Base-by-base conservation (phyloP, 208 protist genomes). In the Lotmaria passim region DNA sequence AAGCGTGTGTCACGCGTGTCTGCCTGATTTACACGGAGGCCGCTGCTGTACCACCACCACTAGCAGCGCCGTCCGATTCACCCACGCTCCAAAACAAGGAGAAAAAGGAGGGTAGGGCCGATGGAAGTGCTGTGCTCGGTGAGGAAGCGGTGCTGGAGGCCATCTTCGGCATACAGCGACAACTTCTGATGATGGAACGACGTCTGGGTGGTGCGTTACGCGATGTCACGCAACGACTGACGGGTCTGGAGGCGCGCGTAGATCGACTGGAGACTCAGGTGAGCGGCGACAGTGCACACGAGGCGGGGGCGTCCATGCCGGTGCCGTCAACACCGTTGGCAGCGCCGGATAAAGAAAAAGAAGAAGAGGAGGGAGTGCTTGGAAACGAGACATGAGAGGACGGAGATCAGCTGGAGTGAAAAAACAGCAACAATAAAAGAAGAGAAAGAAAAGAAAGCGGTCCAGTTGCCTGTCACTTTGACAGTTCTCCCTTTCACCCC, bases 141-240 rank as follows among this genome's bases (percentile, higher is more conserved):
- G 46, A 34, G n/a, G 26, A 33, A 6, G 43, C 47, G 12, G 6
- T 58, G 10, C 33, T 46, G 1, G 62, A 58, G 8, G 19, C 33
- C 14, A 17, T 61, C 30, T 21, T 51, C 17, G 24, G 30, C 23
- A 8, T 75, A 30, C 53, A 75, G 39, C 34, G 46, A 12, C 60
- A 69, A 4, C 34, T 48, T n/a, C 15, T 64, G 7, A 10, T 48
- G 61, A 51, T 70, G 36, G 66, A 73, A 61, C 62, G 33, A 7
- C 47, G 46, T 43, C 24, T 79, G 28, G 38, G 26, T 21, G 44
- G 3, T 21, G 33, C 53, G 3, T 44, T 81, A 24, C 28, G 53
- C 33, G 23, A 48, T 33, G 46, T 63, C 5, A 23, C 15, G 8
- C 23, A n/a, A 24, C 47, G 59, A 11, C 17, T 70, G 21, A 48